Evolutionary conservation across 2,329 filamentous ascomycete species (phyloP).

Genomic region (Lachnellula occidentalis): DNA sequence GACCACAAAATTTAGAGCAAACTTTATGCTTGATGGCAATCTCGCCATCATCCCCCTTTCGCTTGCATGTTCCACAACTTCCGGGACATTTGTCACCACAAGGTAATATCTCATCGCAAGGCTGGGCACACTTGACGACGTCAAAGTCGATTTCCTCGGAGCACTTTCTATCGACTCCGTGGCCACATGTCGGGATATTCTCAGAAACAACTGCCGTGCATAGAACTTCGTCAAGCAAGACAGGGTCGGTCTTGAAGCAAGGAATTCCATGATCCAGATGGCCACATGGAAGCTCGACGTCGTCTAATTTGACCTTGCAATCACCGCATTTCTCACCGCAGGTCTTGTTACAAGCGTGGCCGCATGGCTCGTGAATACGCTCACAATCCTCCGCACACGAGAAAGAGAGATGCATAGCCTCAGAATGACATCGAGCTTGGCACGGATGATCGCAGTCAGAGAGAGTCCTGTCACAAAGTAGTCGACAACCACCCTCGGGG

Average conservation of each 20-base stretch:
- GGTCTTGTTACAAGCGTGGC: not conserved
- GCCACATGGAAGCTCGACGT: not conserved
- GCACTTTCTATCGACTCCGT: not conserved
- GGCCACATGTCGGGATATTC: not conserved
- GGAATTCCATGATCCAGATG: not conserved
- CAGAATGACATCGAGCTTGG: not conserved
- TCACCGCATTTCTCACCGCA: constrained; percentile 1
- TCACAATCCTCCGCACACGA: not conserved
- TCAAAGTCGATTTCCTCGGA: not conserved
- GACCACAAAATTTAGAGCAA: not conserved
- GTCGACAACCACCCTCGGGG: constrained; percentile 3
- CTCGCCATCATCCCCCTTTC: not conserved
- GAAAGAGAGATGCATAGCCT: not conserved
- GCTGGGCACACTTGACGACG: not conserved
- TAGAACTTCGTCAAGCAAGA: not conserved
- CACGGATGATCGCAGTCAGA: not conserved
- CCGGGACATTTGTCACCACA: not conserved
- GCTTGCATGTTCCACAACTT: not conserved
- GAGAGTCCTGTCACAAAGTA: not conserved
- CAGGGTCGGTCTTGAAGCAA: not conserved
- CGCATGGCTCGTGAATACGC: not conserved
- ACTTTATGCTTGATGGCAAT: not conserved
- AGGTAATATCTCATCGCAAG: not conserved
- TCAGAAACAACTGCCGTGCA: not conserved
- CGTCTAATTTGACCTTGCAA: not conserved